Conservation (phyloP, 208 protist species). For the Leishmania mexicana region DNA sequence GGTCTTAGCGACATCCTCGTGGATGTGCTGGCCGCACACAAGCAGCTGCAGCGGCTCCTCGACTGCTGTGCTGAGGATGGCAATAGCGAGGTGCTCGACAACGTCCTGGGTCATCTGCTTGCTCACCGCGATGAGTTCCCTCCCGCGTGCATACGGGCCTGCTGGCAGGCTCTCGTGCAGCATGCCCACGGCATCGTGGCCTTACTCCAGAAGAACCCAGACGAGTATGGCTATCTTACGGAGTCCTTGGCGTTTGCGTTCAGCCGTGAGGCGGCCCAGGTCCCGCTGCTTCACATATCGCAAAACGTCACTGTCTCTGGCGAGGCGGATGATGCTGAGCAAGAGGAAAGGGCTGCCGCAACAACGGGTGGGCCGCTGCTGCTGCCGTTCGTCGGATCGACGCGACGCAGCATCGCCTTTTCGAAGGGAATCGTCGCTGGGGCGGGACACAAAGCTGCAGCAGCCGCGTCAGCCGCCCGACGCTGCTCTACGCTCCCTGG, state of each 20-base stretch:
- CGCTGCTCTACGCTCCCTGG: not conserved
- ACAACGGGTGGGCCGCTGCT: no score
- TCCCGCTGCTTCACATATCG: conserved; percentile 58
- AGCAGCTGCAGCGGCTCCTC: conserved; percentile 36
- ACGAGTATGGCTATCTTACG: conserved; percentile 71
- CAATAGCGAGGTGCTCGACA: conserved; percentile 33
- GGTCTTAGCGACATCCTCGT: conserved; percentile 55
- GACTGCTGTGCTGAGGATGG: conserved; percentile 33
- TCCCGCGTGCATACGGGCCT: conserved; percentile 37
- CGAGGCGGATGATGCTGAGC: not conserved
- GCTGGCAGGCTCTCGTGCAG: conserved; percentile 53
- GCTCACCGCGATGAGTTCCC: conserved; percentile 54
- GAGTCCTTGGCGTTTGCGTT: conserved; percentile 62
- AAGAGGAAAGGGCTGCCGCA: not conserved
- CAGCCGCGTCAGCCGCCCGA: not conserved
- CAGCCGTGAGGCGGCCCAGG: conserved; percentile 38
- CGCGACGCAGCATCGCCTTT: not conserved
- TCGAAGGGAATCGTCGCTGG: not conserved
- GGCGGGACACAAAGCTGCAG: not conserved
- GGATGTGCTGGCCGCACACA: conserved; percentile 47
- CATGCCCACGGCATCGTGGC: conserved; percentile 59
- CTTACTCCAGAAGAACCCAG: conserved; percentile 37
- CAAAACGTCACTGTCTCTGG: not conserved
- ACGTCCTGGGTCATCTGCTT: conserved; percentile 64
- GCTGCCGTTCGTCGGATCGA: not conserved